A percentile compares a stretch with the other conserved stretches of the same genome.
Evolutionary conservation across 148 eudicot genomes (phyloP).

Genomic region (Rhododendron mucronatum): DNA sequence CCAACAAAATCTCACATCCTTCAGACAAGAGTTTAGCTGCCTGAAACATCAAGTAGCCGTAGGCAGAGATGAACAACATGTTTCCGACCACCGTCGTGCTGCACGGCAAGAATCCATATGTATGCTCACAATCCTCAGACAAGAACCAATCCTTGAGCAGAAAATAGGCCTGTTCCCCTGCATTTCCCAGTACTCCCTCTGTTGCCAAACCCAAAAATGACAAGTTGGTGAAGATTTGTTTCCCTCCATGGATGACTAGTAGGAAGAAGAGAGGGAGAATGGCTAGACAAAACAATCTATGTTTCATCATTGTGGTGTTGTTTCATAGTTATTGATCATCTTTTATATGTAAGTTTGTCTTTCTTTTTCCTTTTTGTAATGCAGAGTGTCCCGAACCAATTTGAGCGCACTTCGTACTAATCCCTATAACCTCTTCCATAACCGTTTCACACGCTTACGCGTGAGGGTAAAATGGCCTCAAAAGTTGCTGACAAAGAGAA

Average conservation of each 20-base stretch:
- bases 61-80: not conserved
- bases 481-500: no score
- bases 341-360: not conserved
- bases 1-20: slow-evolving; percentile 75
- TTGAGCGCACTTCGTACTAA: no score
- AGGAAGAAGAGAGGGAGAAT: not conserved
- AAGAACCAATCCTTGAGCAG: not conserved
- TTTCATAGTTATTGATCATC: not conserved
- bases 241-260: not conserved
- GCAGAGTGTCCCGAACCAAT: no score
- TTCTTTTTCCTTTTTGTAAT: no score
- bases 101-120: slow-evolving; percentile 4
- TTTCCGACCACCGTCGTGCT: not conserved
- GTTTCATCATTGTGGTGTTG: not conserved
- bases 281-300: not conserved
- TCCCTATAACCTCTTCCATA: no score
- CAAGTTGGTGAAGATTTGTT: not conserved
- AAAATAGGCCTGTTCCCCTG: not conserved
- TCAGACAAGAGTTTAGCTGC: slow-evolving; percentile 63
- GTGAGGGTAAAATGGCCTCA: no score
- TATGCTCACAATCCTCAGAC: not conserved
- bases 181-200: not conserved
- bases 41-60: slow-evolving; percentile 37
- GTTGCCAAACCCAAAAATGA: not conserved
- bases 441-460: no score